These are phyloP conservation scores for Davidsoniella eucalypti DNA, from an alignment of 2,329 filamentous ascomycete species.

Conservation along the genomic window DNA sequence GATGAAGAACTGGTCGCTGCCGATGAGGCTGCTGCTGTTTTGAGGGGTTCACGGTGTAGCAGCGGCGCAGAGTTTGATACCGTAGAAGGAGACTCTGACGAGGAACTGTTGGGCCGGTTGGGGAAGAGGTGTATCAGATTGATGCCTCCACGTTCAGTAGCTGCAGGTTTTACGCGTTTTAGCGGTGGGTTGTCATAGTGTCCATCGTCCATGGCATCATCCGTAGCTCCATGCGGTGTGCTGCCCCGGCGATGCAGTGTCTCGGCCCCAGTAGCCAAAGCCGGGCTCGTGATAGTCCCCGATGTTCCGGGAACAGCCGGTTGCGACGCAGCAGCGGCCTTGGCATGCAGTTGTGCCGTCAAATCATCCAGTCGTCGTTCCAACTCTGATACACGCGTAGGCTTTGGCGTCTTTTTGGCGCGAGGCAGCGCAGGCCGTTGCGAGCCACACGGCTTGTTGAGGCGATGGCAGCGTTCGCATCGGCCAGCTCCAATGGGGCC, in stretches of 20 bases:
- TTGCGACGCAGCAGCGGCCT: neutral
- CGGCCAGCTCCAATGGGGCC: slow-evolving; percentile 24
- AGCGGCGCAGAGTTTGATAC: too few relatives aligned
- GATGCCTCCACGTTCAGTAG: too few relatives aligned
- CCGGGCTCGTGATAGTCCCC: neutral
- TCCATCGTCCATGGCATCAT: too few relatives aligned
- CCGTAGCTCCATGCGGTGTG: too few relatives aligned
- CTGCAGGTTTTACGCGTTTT: neutral
- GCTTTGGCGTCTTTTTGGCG: slow-evolving; percentile 29
- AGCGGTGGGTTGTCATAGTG: neutral
- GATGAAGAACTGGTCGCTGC: neutral
- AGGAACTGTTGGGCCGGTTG: too few relatives aligned
- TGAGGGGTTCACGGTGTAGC: too few relatives aligned
- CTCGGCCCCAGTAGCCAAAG: too few relatives aligned
- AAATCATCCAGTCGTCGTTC: slow-evolving; percentile 34
- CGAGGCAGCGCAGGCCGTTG: slow-evolving; percentile 32
- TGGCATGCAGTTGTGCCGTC: slow-evolving; percentile 24
- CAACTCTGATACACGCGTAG: slow-evolving; percentile 33
- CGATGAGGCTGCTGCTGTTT: neutral
- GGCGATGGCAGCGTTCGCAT: slow-evolving; percentile 33
- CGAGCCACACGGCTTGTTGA: slow-evolving; percentile 29
- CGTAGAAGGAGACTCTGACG: too few relatives aligned
- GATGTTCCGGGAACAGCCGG: neutral
- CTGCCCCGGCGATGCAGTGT: too few relatives aligned
- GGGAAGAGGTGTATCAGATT: too few relatives aligned